phyloP scores from a whole-genome alignment of 148 eudicot species.

The Chenopodium quinoa region DNA sequence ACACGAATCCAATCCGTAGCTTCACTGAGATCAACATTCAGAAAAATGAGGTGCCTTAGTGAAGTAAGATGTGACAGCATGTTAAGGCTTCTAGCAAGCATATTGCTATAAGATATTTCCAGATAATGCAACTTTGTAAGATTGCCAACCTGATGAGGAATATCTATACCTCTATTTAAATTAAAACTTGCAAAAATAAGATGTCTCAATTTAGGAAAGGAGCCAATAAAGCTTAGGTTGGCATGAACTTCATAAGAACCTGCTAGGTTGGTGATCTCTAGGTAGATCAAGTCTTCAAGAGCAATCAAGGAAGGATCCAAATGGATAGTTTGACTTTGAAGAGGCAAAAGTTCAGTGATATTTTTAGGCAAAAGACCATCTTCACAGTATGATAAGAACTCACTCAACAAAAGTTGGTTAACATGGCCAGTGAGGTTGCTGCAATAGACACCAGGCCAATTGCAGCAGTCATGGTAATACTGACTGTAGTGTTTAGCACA shows the following conservation, averaged over 20 bases:
- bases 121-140: conserved; percentile 21
- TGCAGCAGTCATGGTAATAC: conserved; percentile 12
- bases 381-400: not conserved
- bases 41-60: conserved; percentile 16
- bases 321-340: not conserved
- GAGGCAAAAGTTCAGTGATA: too few species aligned
- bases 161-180: not conserved
- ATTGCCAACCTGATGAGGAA: conserved; percentile 24
- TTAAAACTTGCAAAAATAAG: not conserved
- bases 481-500: not conserved
- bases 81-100: conserved; percentile 3
- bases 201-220: conserved; percentile 17
- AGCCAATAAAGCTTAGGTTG: conserved; percentile 13
- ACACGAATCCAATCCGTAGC: conserved; percentile 20
- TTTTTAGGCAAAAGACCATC: not conserved
- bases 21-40: not conserved
- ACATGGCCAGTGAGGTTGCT: conserved; percentile 14
- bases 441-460: conserved; percentile 23
- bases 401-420: not conserved
- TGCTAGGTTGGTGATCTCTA: not conserved
- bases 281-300: conserved; percentile 12
- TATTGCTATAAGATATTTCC: not conserved
- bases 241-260: not conserved
- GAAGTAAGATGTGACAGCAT: conserved; percentile 22
- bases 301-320: conserved; percentile 10